phyloP scores from a whole-genome alignment of 345 rosid species.

The Cardamine chenopodiifolia region DNA sequence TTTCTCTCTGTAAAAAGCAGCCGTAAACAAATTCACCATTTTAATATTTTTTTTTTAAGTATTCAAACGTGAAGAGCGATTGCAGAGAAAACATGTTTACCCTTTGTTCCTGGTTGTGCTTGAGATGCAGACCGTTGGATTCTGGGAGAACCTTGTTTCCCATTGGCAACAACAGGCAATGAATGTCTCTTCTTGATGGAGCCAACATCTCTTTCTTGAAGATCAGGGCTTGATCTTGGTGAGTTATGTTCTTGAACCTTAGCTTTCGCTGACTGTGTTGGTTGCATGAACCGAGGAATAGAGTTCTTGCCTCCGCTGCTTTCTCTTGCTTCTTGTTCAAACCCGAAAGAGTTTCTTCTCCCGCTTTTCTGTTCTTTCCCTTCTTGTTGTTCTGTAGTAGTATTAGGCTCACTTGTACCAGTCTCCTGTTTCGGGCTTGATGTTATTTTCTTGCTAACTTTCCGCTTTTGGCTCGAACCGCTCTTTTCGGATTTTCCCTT shows the following conservation, averaged over 20 bases:
- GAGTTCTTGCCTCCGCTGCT: conserved; percentile 68
- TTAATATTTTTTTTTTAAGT: not conserved
- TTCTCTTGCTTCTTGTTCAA: conserved; percentile 74
- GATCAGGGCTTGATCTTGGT: conserved; percentile 94
- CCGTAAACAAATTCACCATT: not conserved
- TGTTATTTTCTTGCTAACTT: conserved; percentile 64
- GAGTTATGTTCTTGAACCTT: conserved; percentile 78
- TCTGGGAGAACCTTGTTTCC: conserved; percentile 85
- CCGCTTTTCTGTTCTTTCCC: conserved; percentile 65
- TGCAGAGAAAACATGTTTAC: conserved; percentile 42
- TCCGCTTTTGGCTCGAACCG: conserved; percentile 59
- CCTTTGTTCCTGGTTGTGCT: conserved; percentile 66
- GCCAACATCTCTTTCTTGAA: conserved; percentile 68
- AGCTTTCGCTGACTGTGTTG: conserved; percentile 89
- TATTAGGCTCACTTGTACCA: conserved; percentile 43
- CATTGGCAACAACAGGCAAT: conserved; percentile 77
- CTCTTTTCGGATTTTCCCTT: conserved; percentile 57
- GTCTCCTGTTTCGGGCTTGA: conserved; percentile 59
- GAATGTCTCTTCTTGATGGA: conserved; percentile 84
- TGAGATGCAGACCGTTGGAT: conserved; percentile 69
- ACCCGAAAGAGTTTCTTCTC: conserved; percentile 70
- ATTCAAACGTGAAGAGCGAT: not conserved
- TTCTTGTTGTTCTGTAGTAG: conserved; percentile 53
- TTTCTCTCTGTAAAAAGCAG: conserved; percentile 66
- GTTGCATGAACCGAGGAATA: conserved; percentile 96